Conservation (phyloP, 768 basidiomycete species). For the Boletus sensibilis region DNA sequence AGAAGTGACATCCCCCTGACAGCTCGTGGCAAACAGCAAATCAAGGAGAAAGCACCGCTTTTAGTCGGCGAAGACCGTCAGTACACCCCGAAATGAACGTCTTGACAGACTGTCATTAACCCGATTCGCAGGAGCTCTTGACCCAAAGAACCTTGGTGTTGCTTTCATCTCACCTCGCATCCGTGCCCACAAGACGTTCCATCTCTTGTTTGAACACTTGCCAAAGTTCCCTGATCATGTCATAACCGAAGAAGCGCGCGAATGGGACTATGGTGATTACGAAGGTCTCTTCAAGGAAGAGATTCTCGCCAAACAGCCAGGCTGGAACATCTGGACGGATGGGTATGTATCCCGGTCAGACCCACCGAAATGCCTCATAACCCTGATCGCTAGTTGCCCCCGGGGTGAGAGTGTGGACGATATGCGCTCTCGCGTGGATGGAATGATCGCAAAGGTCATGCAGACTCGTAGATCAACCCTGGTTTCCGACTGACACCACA, state of each 20-base stretch:
- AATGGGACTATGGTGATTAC: constrained; percentile 93
- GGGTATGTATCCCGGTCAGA: constrained; percentile 47
- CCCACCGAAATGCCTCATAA: background rate
- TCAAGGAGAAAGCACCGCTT: constrained; percentile 57
- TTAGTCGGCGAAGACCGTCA: constrained; percentile 78
- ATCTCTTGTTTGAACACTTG: constrained; percentile 65
- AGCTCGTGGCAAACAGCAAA: constrained; percentile 64
- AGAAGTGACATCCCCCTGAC: constrained; percentile 87
- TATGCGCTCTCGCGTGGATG: constrained; percentile 78
- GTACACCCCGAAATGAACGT: constrained; percentile 29
- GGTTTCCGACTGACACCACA: constrained; percentile 4
- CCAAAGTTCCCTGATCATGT: constrained; percentile 48
- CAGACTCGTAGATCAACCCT: constrained; percentile 5
- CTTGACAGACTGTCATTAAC: background rate
- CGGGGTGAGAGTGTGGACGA: constrained; percentile 82
- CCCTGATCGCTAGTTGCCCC: constrained; percentile 59
- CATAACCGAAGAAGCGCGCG: constrained; percentile 64
- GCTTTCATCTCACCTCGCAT: constrained; percentile 84
- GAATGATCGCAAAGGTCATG: constrained; percentile 65
- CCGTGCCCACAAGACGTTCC: constrained; percentile 84
- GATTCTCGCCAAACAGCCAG: constrained; percentile 57
- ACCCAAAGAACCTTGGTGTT: constrained; percentile 73
- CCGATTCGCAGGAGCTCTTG: constrained; percentile 57
- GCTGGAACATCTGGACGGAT: constrained; percentile 85
- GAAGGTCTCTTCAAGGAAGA: constrained; percentile 83